phyloP scores from a whole-genome alignment of 2,329 filamentous ascomycete genomes.

The Aspergillus versicolor region DNA sequence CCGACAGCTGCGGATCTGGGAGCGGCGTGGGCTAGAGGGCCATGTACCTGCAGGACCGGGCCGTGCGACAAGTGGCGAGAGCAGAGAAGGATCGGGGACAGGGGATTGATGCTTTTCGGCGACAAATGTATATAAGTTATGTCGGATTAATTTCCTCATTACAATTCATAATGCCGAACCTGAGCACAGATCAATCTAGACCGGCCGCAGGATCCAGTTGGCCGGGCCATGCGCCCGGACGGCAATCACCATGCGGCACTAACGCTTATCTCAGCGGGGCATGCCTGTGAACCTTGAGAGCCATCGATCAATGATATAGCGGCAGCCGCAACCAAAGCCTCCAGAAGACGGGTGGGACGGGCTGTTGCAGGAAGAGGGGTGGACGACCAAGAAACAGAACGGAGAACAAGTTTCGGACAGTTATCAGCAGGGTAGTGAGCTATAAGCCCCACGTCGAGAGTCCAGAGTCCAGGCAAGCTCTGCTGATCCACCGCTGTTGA shows the following conservation, averaged over 20 bases:
- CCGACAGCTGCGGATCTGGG: constrained; percentile 33
- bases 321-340: too few relatives aligned
- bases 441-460: background rate
- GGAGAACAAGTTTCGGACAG: background rate
- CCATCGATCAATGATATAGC: background rate
- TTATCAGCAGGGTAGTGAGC: background rate
- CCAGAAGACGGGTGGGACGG: too few relatives aligned
- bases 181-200: background rate
- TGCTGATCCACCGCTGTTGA: background rate
- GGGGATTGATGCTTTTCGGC: background rate
- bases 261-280: background rate
- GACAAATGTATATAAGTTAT: background rate
- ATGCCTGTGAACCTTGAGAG: background rate
- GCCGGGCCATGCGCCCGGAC: background rate
- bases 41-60: background rate
- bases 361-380: too few relatives aligned
- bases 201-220: background rate
- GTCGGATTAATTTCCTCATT: background rate
- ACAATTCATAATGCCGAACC: background rate
- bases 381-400: too few relatives aligned
- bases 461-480: background rate
- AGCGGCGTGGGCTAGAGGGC: constrained; percentile 13
- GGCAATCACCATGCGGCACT: background rate
- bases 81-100: background rate
- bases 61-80: constrained; percentile 1